These are phyloP conservation scores for Stachybotrys echinatus DNA, from an alignment of 2,329 filamentous ascomycete species.

Conservation along the genomic window DNA sequence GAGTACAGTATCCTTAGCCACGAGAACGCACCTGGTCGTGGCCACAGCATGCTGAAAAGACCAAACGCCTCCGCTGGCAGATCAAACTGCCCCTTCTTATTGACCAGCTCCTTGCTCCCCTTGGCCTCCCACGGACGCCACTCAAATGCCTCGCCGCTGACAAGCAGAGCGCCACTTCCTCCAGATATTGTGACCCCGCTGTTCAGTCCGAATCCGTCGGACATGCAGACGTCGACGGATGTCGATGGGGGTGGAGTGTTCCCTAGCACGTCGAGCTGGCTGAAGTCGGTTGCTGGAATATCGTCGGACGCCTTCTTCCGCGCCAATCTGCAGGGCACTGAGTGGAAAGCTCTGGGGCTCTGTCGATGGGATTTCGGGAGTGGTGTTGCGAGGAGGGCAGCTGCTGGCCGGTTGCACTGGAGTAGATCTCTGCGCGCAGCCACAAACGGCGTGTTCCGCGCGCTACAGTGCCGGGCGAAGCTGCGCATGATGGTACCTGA, in stretches of 20 bases:
- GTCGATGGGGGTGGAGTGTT: slow-evolving; percentile 73
- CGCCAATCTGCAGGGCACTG: slow-evolving; percentile 5
- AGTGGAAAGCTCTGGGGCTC: slow-evolving; percentile 13
- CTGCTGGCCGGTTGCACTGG: background rate
- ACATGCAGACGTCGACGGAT: slow-evolving; percentile 74
- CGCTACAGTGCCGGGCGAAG: slow-evolving; percentile 12
- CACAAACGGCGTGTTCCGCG: slow-evolving; percentile 7
- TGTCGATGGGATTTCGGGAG: slow-evolving; percentile 6
- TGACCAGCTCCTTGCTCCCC: slow-evolving; percentile 50
- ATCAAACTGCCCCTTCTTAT: slow-evolving; percentile 78
- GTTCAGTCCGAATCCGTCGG: slow-evolving; percentile 81
- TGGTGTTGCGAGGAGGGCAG: slow-evolving; percentile 5
- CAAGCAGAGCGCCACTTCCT: slow-evolving; percentile 69
- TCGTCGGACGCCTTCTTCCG: slow-evolving; percentile 14
- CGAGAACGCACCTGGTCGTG: slow-evolving; percentile 68
- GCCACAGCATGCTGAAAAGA: slow-evolving; percentile 73
- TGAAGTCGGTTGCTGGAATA: slow-evolving; percentile 56
- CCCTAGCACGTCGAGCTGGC: slow-evolving; percentile 71
- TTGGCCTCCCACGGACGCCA: slow-evolving; percentile 76
- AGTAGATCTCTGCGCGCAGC: background rate
- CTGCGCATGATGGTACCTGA: slow-evolving; percentile 8
- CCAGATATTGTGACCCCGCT: slow-evolving; percentile 68
- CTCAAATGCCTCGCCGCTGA: slow-evolving; percentile 80
- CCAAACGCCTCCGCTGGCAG: slow-evolving; percentile 67
- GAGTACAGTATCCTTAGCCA: slow-evolving; percentile 6